Evolutionary conservation across 2,329 filamentous ascomycete genomes (phyloP), one percentile per base, ranked within the genome.

Genomic region (Shiraia sp.): DNA sequence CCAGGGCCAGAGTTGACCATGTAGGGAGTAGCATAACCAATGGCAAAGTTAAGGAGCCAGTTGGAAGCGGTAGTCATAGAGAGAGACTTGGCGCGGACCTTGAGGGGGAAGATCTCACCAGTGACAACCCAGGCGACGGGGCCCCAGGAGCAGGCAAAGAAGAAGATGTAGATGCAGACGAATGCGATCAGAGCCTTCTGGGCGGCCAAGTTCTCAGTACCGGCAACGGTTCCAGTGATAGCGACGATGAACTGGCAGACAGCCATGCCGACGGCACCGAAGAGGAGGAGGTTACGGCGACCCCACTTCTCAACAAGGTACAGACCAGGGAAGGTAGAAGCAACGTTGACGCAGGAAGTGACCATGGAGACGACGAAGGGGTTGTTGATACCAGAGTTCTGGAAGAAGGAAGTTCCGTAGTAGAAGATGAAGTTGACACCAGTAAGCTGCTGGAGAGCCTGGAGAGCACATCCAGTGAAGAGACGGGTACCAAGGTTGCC

Each of bases 141-240:
- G 45, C 90, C 90, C 90, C 89, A 95, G 54, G 90, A 95, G 47
- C 80, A 85, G 47, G 90, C 90, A 68, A 95, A 95, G 75, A 86
- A 91, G 79, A 88, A 88, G 77, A 95, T 91, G 79, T 90, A 92
- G 76, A 95, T 85, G 75, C 85, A 87, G 66, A 95, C 93, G 75
- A 95, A 93, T 36, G 88, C 84, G 55, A 95, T 90, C 82, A 90
- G 75, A 28, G 64, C 65, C 30, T 45, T 57, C 49, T 68, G 60
- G 26, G 56, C 53, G 4, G 59, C 27, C 7, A 55, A 22, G 51
- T 72, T 70, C 10, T 57, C 51, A 27, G 55, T 55, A 4, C 60
- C 62, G 13, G 65, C 64, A 10, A 65, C 66, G 13, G 67, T 71
- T 39, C 70, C 70, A 10, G 58, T 65, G 27, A 69, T 68, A 25